Percentiles rank a stretch among this genome's conserved stretches.
Conservation (phyloP, 768 basidiomycete species). For the Neoboletus brunneissimus region DNA sequence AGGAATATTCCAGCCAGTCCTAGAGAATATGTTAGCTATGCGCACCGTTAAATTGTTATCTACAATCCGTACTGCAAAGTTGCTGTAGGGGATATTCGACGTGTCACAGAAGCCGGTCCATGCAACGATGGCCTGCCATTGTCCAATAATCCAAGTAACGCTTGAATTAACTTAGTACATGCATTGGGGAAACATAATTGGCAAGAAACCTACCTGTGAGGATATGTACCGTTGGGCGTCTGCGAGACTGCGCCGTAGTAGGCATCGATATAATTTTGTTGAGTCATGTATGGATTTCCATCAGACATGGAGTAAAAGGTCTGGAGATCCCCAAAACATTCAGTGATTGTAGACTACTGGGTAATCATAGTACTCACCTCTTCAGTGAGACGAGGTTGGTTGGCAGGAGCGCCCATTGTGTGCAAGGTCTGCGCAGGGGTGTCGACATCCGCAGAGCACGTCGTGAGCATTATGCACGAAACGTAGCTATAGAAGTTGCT, state of each 20-base stretch:
- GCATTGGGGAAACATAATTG: background rate
- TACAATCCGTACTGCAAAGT: constrained; percentile 14
- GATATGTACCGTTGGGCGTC: constrained; percentile 19
- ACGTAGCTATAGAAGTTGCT: constrained; percentile 19
- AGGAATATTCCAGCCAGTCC: constrained; percentile 27
- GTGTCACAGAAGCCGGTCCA: constrained; percentile 25
- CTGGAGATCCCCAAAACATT: constrained; percentile 1
- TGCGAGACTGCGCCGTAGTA: constrained; percentile 21
- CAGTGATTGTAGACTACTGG: background rate
- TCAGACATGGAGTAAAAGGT: constrained; percentile 18
- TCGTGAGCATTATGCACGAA: constrained; percentile 22
- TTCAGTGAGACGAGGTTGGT: constrained; percentile 17
- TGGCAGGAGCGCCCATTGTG: constrained; percentile 9
- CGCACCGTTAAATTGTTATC: background rate
- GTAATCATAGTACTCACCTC: constrained; percentile 1
- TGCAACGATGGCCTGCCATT: constrained; percentile 22
- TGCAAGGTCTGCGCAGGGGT: background rate
- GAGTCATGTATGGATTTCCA: constrained; percentile 18
- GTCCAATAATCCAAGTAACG: background rate
- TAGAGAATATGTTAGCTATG: background rate
- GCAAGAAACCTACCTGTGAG: constrained; percentile 7
- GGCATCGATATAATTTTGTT: constrained; percentile 23
- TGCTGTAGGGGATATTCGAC: constrained; percentile 19
- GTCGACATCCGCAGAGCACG: background rate
- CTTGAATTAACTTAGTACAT: constrained; percentile 4